Base-by-base conservation (phyloP, 2,329 filamentous ascomycete genomes). In the Pseudofabraea citricarpa region DNA sequence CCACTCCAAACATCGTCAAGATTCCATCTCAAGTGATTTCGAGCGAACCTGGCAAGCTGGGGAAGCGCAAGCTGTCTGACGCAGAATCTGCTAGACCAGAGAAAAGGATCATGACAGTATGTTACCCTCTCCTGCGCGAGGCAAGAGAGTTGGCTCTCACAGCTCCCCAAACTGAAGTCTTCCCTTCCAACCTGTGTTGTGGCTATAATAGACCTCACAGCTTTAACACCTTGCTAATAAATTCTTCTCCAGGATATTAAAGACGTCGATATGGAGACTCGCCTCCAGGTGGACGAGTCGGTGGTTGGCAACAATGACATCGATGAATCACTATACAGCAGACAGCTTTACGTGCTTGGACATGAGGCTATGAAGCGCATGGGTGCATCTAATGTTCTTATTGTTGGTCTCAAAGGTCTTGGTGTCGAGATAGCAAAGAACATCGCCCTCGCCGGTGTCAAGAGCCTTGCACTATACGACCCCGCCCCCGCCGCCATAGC, bases 391-490 rank as follows among this genome's bases (percentile, higher is more conserved):
- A 94, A 97, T 62, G 80, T 98, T 47, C 85, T 98, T 41, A 77
- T 98, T 44, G 86, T 91, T 50, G 93, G 93, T 52, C 73, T 97
- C 55, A 91, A 93, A 66, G 93, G 93, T 40, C 79, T 98, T 31
- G 93, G 93, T 72, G 91, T 96, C 44, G 93, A 98, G 70, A 93
- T 98, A 58, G 91, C 93, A 61, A 98, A 98, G 78, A 98, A 98
- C 61, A 89, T 98, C 60, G 93, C 93, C 47, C 83, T 98, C 56
- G 93, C 93, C 57, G 93, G 93, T 64, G 93, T 98, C 69, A 98
- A 98, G 77, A 96, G 90, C 61, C 72, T 98, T 55, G 93, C 91
- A 2, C 78, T 98, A 43, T 88, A 90, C 72, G 93, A 98, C 63
- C 91, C 93, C 36, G 81, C 83, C 37, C 88, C 88, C 32, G 85